Evolutionary conservation across 768 basidiomycete genomes (phyloP).

Genomic region (Trametes coccinea): DNA sequence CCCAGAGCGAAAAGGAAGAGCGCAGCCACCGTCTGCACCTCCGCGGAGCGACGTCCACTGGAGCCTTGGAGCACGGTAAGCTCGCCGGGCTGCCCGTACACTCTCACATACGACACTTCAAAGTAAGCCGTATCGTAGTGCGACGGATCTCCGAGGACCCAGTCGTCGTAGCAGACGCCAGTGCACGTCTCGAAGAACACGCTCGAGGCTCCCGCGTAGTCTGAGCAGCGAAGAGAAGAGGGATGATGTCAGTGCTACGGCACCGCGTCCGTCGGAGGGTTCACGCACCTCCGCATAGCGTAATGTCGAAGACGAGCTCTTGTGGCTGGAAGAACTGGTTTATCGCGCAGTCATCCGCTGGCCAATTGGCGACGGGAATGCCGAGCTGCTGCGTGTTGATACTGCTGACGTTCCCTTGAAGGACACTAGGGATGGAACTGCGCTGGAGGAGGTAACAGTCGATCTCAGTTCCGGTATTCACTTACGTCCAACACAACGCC

Average conservation of each 20-base stretch:
- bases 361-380: conserved; percentile 70
- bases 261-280: conserved; percentile 18
- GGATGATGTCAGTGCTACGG: conserved; percentile 5
- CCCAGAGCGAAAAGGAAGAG: conserved; percentile 4
- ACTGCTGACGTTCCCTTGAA: conserved; percentile 51
- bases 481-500: conserved; percentile 18
- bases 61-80: conserved; percentile 28
- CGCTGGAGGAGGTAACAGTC: conserved; percentile 30
- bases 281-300: conserved; percentile 60
- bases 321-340: conserved; percentile 59
- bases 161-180: conserved; percentile 70
- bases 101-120: conserved; percentile 49
- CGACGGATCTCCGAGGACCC: conserved; percentile 61
- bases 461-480: neutral
- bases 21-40: neutral
- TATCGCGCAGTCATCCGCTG: conserved; percentile 54
- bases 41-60: conserved; percentile 20
- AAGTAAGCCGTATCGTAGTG: conserved; percentile 71
- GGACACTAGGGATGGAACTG: conserved; percentile 45
- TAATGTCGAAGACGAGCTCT: conserved; percentile 72
- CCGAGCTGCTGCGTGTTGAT: conserved; percentile 61
- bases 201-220: conserved; percentile 48
- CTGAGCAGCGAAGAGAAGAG: conserved; percentile 11
- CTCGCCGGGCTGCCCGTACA: conserved; percentile 32
- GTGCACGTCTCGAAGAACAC: conserved; percentile 63